Conservation (phyloP, 352 stramenopile genomes). For the Halophytophthora polymorphica region DNA sequence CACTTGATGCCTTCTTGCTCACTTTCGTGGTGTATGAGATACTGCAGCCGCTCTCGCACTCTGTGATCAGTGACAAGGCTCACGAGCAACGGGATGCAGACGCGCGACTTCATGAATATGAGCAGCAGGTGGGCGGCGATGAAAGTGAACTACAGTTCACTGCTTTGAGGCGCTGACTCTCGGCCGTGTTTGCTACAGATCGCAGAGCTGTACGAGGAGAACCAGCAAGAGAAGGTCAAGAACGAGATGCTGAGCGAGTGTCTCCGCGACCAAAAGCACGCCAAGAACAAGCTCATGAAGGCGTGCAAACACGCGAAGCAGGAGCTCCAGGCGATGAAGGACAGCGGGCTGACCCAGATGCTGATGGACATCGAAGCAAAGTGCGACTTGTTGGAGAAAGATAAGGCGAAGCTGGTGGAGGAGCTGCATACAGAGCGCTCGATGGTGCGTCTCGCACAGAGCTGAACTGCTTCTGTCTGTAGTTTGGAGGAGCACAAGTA, state of each 20-base stretch:
- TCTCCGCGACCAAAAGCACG: slow-evolving; percentile 61
- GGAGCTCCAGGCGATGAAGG: slow-evolving; percentile 58
- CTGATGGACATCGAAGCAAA: slow-evolving; percentile 63
- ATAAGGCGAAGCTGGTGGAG: slow-evolving; percentile 34
- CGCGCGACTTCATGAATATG: slow-evolving; percentile 65
- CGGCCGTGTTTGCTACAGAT: slow-evolving; percentile 29
- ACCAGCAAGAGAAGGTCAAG: slow-evolving; percentile 65
- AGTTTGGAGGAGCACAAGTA: not conserved
- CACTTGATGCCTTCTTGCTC: not conserved
- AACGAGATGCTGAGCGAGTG: slow-evolving; percentile 67
- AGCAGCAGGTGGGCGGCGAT: slow-evolving; percentile 40
- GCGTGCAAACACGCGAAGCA: slow-evolving; percentile 62
- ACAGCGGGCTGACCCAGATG: slow-evolving; percentile 62
- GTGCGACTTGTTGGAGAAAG: slow-evolving; percentile 45
- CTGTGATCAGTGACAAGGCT: slow-evolving; percentile 31
- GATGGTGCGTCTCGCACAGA: slow-evolving; percentile 24
- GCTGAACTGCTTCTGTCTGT: not conserved
- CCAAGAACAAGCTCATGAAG: slow-evolving; percentile 73
- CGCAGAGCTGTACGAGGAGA: slow-evolving; percentile 61
- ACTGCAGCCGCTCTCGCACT: slow-evolving; percentile 37
- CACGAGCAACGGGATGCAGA: slow-evolving; percentile 27
- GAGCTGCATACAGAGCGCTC: slow-evolving; percentile 33
- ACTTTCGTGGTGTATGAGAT: not conserved
- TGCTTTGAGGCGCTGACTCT: not conserved
- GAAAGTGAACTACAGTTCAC: not conserved